Conservation (phyloP, 2,329 filamentous ascomycete genomes). For the Apiospora kogelbergensis region DNA sequence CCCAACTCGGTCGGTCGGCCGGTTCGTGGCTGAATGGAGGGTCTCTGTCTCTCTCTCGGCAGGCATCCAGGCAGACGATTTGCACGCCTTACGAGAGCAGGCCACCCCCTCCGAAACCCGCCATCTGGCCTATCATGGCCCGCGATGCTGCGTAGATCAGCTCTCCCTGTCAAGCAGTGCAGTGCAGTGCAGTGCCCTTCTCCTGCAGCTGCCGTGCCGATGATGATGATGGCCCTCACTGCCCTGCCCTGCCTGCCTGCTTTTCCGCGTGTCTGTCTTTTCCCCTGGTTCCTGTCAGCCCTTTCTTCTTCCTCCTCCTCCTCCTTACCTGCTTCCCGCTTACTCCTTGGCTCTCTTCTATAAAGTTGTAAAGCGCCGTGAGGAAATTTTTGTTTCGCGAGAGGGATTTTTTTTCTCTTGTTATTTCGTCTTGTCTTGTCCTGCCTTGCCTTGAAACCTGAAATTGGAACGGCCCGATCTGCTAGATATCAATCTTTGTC, state of each 20-base stretch:
- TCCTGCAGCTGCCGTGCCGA: background rate
- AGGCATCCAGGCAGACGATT: slow-evolving; percentile 1
- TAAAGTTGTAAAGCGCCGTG: background rate
- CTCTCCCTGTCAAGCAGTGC: background rate
- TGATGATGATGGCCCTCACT: background rate
- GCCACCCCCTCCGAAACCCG: background rate
- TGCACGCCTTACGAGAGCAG: background rate
- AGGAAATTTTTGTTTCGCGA: background rate
- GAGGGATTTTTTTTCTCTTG: background rate
- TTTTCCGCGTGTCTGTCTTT: background rate
- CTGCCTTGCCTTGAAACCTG: slow-evolving; percentile 1
- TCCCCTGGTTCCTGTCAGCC: slow-evolving; percentile 3
- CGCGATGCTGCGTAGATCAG: background rate
- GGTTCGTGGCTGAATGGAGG: background rate
- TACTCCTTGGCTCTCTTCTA: background rate
- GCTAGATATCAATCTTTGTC: slow-evolving; percentile 4
- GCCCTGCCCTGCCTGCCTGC: background rate
- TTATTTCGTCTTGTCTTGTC: background rate
- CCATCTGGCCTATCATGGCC: background rate
- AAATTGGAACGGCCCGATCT: background rate
- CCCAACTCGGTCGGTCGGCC: background rate
- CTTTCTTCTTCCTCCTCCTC: background rate
- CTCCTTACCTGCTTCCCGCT: background rate
- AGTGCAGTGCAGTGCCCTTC: too few species aligned
- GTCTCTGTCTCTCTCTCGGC: slow-evolving; percentile 3